Percentiles rank a stretch among this genome's conserved stretches.
Conservation (phyloP, 2,329 filamentous ascomycete species). For the Fusarium sulawesiense region DNA sequence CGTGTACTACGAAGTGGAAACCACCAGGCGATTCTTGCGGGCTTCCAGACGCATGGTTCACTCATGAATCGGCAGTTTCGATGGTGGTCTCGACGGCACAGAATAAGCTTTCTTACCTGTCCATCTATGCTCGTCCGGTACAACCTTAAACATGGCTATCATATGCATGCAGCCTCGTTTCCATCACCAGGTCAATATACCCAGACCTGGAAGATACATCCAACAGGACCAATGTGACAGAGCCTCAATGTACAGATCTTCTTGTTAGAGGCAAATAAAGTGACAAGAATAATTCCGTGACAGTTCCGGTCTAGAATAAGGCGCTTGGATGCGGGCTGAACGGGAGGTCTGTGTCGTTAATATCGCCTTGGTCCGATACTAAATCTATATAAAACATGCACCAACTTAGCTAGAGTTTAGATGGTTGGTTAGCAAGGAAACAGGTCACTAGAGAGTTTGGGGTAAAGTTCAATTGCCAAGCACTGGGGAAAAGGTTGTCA, state of each 20-base stretch:
- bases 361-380: no score
- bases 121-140: neutral
- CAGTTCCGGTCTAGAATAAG: no score
- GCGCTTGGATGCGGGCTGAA: neutral
- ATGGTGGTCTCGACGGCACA: neutral
- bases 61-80: neutral
- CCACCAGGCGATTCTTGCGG: neutral
- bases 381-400: neutral
- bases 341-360: neutral
- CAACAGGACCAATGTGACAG: neutral
- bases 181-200: neutral
- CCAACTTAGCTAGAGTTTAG: neutral
- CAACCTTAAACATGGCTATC: neutral
- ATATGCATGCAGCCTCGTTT: neutral
- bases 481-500: neutral
- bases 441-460: neutral
- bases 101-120: neutral
- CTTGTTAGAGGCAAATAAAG: neutral
- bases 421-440: neutral
- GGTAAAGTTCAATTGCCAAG: neutral
- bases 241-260: no score
- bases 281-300: no score
- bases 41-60: neutral
- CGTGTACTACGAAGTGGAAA: neutral
- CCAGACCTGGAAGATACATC: neutral